Evolutionary conservation across 2,329 filamentous ascomycete species (phyloP).

Genomic region (Zopfia rhizophila): DNA sequence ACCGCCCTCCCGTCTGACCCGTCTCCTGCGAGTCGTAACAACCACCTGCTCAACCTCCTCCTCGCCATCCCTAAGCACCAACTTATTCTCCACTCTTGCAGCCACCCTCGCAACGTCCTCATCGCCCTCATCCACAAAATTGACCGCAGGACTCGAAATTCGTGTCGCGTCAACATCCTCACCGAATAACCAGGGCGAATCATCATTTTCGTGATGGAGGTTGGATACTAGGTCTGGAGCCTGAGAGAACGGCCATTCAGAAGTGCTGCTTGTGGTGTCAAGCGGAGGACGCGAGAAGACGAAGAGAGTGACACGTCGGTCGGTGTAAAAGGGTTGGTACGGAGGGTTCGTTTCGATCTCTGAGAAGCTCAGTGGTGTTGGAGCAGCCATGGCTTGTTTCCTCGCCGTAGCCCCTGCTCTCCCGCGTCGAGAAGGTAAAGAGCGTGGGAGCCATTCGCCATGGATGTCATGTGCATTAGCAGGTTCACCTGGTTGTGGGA

Average conservation of each 20-base stretch:
- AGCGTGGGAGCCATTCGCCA: constrained; percentile 49
- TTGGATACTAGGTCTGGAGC: constrained; percentile 35
- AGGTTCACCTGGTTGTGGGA: constrained; percentile 38
- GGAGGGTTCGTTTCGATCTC: constrained; percentile 96
- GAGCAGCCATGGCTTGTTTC: constrained; percentile 28
- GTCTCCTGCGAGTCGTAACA: constrained; percentile 79
- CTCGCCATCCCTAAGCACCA: constrained; percentile 64
- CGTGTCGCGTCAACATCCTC: constrained; percentile 60
- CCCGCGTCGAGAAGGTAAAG: constrained; percentile 33
- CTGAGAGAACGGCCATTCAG: constrained; percentile 30
- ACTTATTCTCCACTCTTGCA: constrained; percentile 48
- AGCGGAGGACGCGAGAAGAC: constrained; percentile 63
- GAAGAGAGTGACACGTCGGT: constrained; percentile 82
- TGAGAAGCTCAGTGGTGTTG: constrained; percentile 70
- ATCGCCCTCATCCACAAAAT: constrained; percentile 45
- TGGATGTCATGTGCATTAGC: constrained; percentile 36
- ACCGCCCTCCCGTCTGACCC: constrained; percentile 58
- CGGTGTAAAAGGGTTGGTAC: constrained; percentile 95
- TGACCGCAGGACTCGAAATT: constrained; percentile 52
- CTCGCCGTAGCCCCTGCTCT: constrained; percentile 23
- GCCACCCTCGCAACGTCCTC: constrained; percentile 61
- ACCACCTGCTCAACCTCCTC: constrained; percentile 80
- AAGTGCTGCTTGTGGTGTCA: constrained; percentile 34
- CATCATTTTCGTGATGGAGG: constrained; percentile 48
- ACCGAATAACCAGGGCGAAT: constrained; percentile 64